Percentiles rank a stretch among this genome's conserved stretches.
Evolutionary conservation across 257 asterid genomes (phyloP).

Genomic region (Penstemon barbatus): DNA sequence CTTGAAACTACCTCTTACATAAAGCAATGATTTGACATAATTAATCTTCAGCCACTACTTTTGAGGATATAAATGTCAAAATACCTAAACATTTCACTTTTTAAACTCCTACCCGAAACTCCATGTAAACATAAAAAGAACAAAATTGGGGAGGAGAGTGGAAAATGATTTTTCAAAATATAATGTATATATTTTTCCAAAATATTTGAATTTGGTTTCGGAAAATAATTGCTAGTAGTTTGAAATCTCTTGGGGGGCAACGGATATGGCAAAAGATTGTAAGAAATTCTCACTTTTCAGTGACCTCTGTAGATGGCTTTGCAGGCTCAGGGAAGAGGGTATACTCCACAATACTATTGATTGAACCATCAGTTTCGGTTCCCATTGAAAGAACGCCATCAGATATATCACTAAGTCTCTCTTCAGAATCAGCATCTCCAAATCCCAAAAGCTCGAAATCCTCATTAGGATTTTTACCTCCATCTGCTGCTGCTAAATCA

Average conservation of each 20-base stretch:
- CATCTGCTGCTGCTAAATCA: slow-evolving; percentile 36
- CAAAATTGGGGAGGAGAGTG: background rate
- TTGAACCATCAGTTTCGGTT: slow-evolving; percentile 86
- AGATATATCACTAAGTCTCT: slow-evolving; percentile 91
- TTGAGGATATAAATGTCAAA: too few species aligned
- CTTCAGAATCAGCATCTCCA: slow-evolving; percentile 84
- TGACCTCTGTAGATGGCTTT: slow-evolving; percentile 50
- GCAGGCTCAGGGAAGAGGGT: slow-evolving; percentile 76
- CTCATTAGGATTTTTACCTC: slow-evolving; percentile 42
- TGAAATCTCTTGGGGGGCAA: background rate
- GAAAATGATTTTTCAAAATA: background rate
- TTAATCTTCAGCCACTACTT: too few species aligned
- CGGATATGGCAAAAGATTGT: background rate
- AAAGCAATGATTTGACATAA: too few species aligned
- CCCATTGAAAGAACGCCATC: slow-evolving; percentile 95
- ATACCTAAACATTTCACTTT: too few species aligned
- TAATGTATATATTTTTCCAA: background rate
- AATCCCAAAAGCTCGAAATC: slow-evolving; percentile 71
- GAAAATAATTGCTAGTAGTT: background rate
- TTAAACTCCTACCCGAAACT: too few species aligned
- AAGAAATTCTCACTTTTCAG: slow-evolving; percentile 61
- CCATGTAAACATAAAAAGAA: background rate
- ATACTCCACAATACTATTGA: slow-evolving; percentile 75
- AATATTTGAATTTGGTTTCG: background rate
- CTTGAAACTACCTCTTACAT: too few species aligned